Conservation (phyloP, 192 early-diverging fungal genomes). For the Podila epigama region DNA sequence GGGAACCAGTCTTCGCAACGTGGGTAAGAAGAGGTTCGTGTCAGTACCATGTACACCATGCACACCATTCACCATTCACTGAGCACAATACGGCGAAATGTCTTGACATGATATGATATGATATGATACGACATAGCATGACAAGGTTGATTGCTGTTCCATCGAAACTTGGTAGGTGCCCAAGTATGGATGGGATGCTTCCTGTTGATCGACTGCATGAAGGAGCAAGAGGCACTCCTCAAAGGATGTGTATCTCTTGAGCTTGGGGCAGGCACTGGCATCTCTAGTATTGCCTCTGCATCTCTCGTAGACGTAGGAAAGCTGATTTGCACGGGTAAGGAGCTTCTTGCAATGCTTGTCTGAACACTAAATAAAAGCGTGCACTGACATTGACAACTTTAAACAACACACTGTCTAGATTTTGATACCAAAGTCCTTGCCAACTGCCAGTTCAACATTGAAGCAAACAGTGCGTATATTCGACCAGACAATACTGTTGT, state of each 20-base stretch:
- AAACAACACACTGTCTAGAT: slow-evolving; percentile 10
- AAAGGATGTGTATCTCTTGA: slow-evolving; percentile 6
- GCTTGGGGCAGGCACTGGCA: slow-evolving; percentile 34
- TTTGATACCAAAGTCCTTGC: slow-evolving; percentile 9
- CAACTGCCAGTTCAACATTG: slow-evolving; percentile 30
- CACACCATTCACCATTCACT: too few species aligned
- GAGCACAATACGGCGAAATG: too few species aligned
- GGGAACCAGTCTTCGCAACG: slow-evolving; percentile 25
- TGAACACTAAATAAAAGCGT: background rate
- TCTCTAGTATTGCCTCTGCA: slow-evolving; percentile 25
- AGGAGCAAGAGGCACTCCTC: slow-evolving; percentile 3
- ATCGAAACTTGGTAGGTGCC: too few species aligned
- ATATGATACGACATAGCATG: too few species aligned
- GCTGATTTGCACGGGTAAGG: slow-evolving; percentile 30
- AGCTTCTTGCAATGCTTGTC: background rate
- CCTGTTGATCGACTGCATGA: slow-evolving; percentile 26
- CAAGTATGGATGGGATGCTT: slow-evolving; percentile 49
- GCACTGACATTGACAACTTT: background rate
- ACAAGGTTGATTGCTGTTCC: too few species aligned
- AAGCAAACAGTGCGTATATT: background rate
- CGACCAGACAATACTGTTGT: background rate
- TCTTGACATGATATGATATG: too few species aligned
- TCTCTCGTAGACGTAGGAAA: background rate
- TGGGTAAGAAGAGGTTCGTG: slow-evolving; percentile 2
- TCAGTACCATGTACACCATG: too few species aligned